phyloP scores from a whole-genome alignment of 2,329 filamentous ascomycete species.

The Ophiostoma sp. region DNA sequence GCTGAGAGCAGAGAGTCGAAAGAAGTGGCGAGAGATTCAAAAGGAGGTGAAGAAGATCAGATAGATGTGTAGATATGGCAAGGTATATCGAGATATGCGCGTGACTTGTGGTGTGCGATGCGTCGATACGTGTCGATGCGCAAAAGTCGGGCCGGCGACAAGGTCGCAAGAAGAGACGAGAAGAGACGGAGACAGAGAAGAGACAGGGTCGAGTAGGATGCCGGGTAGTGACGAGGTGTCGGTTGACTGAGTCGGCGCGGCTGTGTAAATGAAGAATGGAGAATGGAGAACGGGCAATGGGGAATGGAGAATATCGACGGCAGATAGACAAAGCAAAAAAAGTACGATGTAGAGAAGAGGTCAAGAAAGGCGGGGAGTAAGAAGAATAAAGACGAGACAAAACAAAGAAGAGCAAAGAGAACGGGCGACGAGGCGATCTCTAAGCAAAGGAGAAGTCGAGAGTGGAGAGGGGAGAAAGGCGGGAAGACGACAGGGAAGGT shows the following conservation, averaged over 20 bases:
- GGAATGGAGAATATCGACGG: too few relatives aligned
- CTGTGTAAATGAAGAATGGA: too few relatives aligned
- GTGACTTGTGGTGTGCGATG: too few relatives aligned
- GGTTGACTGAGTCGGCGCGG: not conserved
- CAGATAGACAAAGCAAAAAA: not conserved
- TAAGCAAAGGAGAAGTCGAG: not conserved
- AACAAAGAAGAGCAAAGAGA: not conserved
- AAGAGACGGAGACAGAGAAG: not conserved
- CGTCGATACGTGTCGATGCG: not conserved
- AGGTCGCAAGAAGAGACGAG: not conserved
- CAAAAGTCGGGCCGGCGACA: slow-evolving; percentile 7
- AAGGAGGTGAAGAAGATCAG: not conserved
- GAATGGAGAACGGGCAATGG: too few relatives aligned
- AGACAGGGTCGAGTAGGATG: not conserved
- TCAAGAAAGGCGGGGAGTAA: not conserved
- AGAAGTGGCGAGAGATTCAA: not conserved
- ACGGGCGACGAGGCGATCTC: not conserved
- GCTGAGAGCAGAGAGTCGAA: not conserved
- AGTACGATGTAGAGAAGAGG: not conserved
- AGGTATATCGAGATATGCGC: too few relatives aligned
- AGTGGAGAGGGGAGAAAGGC: not conserved
- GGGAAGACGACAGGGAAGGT: not conserved
- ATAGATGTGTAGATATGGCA: not conserved
- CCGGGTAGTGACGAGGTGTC: not conserved
- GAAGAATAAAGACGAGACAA: not conserved